Evolutionary conservation across 495 filamentous ascomycete genomes (phyloP).

Genomic region (Chlorociboria aeruginascens): DNA sequence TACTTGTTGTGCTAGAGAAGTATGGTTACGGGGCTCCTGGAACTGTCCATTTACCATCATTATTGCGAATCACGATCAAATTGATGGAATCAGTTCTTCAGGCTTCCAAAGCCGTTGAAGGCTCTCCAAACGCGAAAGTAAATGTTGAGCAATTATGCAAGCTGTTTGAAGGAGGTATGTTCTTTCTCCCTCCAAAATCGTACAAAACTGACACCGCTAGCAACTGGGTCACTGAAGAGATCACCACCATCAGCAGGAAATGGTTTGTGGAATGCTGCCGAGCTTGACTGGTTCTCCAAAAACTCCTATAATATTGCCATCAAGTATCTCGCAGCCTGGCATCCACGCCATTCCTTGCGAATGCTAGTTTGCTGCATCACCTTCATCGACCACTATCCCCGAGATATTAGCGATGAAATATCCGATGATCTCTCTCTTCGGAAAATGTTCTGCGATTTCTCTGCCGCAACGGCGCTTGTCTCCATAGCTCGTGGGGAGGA

Average conservation of each 20-base stretch:
- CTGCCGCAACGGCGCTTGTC: slow-evolving; percentile 45
- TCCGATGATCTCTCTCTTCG: slow-evolving; percentile 42
- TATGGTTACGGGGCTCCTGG: slow-evolving; percentile 35
- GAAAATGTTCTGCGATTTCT: slow-evolving; percentile 55
- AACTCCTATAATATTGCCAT: slow-evolving; percentile 67
- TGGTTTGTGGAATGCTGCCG: slow-evolving; percentile 39
- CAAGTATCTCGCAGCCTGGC: slow-evolving; percentile 42
- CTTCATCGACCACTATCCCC: slow-evolving; percentile 49
- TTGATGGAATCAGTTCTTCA: slow-evolving; percentile 45
- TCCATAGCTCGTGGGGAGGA: slow-evolving; percentile 55
- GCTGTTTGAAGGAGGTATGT: slow-evolving; percentile 48
- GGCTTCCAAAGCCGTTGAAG: slow-evolving; percentile 14
- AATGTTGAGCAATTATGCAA: slow-evolving; percentile 42
- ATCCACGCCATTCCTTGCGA: slow-evolving; percentile 35
- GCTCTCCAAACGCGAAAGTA: slow-evolving; percentile 7
- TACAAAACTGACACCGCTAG: slow-evolving; percentile 16
- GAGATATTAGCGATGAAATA: slow-evolving; percentile 29
- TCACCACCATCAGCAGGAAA: slow-evolving; percentile 20
- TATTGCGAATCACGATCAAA: slow-evolving; percentile 52
- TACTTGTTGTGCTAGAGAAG: slow-evolving; percentile 47
- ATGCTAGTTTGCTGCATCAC: slow-evolving; percentile 48
- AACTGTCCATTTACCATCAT: slow-evolving; percentile 51
- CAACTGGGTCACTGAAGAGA: slow-evolving; percentile 34
- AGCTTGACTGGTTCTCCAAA: slow-evolving; percentile 72
- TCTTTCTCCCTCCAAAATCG: slow-evolving; percentile 1